Base-by-base conservation (phyloP, 2,329 filamentous ascomycete species). In the Phaeomoniella chlamydospora region DNA sequence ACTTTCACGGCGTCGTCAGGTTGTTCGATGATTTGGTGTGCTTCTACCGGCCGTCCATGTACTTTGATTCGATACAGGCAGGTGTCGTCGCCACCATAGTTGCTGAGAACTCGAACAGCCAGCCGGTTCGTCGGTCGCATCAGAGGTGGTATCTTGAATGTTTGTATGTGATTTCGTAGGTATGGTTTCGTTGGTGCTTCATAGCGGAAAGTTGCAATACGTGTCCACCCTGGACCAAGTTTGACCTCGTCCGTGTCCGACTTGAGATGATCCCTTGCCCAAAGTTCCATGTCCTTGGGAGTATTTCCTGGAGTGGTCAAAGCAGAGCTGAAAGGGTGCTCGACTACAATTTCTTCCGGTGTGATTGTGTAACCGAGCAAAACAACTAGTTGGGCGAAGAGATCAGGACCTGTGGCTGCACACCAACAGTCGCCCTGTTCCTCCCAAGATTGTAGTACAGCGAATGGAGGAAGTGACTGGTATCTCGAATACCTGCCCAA, bases 351-450 rank as follows among this genome's bases (percentile, higher is more conserved):
- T 45, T 84, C 69, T 45, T 77, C 71, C 0, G 81, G 80, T 18
- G 77, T 65, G 38, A 87, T 66, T 4, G 58, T 42, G n/a, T 53
- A 51, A 1, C 51, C 49, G 0, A 64, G 49, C 3, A 49, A 36
- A 14, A 66, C 49, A 2, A 49, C 48, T 10, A 68, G 47, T 41
- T 67, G 62, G 5, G 59, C 48, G 12, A 59, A 57, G 11, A 53
- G 53, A 34, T 65, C 43, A 1, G 59, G 58, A 3, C 63, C 67
- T 35, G 54, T 51, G 6, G 62, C 56, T 3, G 79, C 76, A 54
- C 88, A 96, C 81, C 85, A 96, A 56, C 85, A 92, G 42, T 96
- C 82, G 14, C 81, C 83, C 19, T 79, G 70, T 34, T 93, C 82
- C 6, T 76, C 64, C 85, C 87, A 94, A 3, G 64, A 58, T 2